Conservation (phyloP, 192 early-diverging fungal species). For the Tieghemiomyces parasiticus region DNA sequence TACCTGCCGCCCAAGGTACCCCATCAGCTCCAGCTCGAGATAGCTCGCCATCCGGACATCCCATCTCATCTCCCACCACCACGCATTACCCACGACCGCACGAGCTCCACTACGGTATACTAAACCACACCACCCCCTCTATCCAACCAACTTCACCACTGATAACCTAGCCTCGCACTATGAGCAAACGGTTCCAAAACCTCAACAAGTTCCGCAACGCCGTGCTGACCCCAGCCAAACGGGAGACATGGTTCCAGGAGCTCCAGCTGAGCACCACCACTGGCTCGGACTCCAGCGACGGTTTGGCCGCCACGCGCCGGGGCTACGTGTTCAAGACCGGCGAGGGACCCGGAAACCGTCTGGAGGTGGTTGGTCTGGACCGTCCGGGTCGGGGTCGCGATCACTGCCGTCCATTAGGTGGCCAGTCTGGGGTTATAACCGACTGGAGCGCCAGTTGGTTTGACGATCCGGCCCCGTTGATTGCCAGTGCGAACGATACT, state of each 20-base stretch:
- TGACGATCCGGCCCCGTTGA: not conserved
- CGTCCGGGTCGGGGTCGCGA: not conserved
- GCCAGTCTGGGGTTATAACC: not conserved
- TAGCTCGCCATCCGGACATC: no score
- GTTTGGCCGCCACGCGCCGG: not conserved
- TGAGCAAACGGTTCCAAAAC: slow-evolving; percentile 1
- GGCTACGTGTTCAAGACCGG: slow-evolving; percentile 1
- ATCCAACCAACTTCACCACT: no score
- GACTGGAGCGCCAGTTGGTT: slow-evolving; percentile 2
- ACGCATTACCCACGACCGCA: no score
- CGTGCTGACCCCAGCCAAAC: slow-evolving; percentile 8
- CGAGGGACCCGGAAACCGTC: not conserved
- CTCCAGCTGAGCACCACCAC: not conserved
- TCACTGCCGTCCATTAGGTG: not conserved
- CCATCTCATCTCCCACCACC: no score
- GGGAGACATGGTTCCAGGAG: slow-evolving; percentile 8
- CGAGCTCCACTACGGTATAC: no score
- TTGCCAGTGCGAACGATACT: not conserved
- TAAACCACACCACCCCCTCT: no score
- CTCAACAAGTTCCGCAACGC: slow-evolving; percentile 10
- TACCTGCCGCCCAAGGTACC: no score
- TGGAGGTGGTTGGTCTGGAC: not conserved
- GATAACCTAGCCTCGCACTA: not conserved
- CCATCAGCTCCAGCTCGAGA: no score
- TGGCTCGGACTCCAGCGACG: slow-evolving; percentile 7